Evolutionary conservation across 2,329 filamentous ascomycete species (phyloP), one percentile per base, ranked within the genome.

Genomic region (Botryotinia globosa): DNA sequence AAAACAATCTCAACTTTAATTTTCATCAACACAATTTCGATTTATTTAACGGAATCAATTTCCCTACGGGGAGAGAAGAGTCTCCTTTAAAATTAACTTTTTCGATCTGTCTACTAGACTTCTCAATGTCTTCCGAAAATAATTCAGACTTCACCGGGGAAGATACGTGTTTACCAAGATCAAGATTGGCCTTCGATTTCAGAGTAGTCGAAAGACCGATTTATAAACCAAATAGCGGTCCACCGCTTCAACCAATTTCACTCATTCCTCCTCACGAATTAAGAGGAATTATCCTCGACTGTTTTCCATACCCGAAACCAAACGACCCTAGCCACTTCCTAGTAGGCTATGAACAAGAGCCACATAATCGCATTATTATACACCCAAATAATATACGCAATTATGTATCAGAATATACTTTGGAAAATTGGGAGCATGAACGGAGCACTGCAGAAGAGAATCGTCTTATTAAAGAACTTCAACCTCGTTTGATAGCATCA

Each of bases 391-490:
- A 83, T 10, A 75, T 89, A 9, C 82, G 87, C 20, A 85, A 90
- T 45, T 90, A 89, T 74, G 88, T 91, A 12, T 89, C 88, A 0
- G 85, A 86, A 2, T 81, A 83, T 18, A 84, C 83, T 16, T 76
- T 89, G 4, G 89, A 91, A 78, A 83, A 88, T 0, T 91, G 85
- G 82, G 88, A 90, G 74, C 85, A 83, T 70, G 78, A 81, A 3
- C 80, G 76, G 42, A 71, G 71, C 8, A 63, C 73, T 7, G 44
- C 70, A 29, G 64, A 63, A 58, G 68, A 74, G 20, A 69, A 68
- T 25, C 58, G 70, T 14, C 59, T 71, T 22, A 67, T 75, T 56
- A 67, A 73, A 29, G 61, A 72, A 29, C 74, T 75, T 14, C 48
- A 74, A 48, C 67, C 72, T 22, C 65, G 58, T 8, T 65, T 73